Conservation (phyloP, 345 rosid genomes). For the Balakata baccata region DNA sequence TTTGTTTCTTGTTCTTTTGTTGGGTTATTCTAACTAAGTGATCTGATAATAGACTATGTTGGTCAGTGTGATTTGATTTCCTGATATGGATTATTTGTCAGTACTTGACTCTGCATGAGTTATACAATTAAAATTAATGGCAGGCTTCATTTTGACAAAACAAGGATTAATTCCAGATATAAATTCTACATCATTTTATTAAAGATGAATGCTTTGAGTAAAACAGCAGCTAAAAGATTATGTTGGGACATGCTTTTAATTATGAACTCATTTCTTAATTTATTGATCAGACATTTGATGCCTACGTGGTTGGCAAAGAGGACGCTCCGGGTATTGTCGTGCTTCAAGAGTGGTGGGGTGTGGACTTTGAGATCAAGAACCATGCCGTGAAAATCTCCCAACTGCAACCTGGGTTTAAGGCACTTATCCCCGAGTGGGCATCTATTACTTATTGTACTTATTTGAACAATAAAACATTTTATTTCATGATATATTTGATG, state of each 20-base stretch:
- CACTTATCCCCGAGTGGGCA: conserved; percentile 83
- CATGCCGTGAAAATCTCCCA: conserved; percentile 82
- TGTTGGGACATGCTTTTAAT: background rate
- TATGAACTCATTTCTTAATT: background rate
- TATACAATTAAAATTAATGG: no score
- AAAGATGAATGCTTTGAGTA: no score
- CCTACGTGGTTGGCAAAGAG: conserved; percentile 85
- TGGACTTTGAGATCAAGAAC: conserved; percentile 90
- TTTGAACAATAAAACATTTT: background rate
- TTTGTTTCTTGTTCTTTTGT: background rate
- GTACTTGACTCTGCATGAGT: no score
- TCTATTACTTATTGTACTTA: conserved; percentile 8
- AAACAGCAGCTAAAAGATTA: no score
- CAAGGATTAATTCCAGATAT: no score
- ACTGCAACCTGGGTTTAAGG: conserved; percentile 50
- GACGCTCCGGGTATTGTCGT: conserved; percentile 89
- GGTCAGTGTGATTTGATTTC: no score
- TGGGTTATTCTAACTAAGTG: background rate
- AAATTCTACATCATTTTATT: background rate
- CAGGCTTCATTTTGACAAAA: no score
- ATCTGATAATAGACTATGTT: no score
- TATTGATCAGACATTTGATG: conserved; percentile 68
- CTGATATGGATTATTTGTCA: no score
- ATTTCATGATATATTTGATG: conserved; percentile 31
- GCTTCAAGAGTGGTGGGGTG: conserved; percentile 99